phyloP scores from a whole-genome alignment of 139 green algal species.

The Chlorella sp. region DNA sequence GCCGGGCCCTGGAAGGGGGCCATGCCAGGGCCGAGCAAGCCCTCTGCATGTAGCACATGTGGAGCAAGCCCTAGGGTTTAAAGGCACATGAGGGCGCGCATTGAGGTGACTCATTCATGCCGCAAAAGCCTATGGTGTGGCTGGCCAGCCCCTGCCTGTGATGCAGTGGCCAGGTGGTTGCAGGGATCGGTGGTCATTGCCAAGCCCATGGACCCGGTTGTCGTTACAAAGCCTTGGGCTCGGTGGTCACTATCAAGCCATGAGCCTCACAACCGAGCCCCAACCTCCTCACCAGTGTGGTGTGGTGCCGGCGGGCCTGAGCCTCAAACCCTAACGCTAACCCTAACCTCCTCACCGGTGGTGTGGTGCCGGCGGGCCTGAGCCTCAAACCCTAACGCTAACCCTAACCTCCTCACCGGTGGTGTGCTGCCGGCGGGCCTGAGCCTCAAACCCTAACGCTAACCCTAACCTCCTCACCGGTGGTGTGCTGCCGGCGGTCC shows the following conservation, averaged over 20 bases:
- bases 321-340: too few species aligned
- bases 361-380: not conserved
- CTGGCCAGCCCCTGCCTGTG: too few species aligned
- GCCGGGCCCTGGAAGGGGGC: slow-evolving; percentile 55
- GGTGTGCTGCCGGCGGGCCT: not conserved
- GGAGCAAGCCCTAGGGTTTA: not conserved
- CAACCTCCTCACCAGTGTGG: too few species aligned
- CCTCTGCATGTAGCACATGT: slow-evolving; percentile 9
- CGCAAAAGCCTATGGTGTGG: not conserved
- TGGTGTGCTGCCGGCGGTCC: slow-evolving; percentile 32
- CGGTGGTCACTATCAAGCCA: too few species aligned
- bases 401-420: slow-evolving; percentile 16
- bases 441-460: not conserved
- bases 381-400: not conserved
- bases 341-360: too few species aligned
- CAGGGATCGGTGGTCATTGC: too few species aligned
- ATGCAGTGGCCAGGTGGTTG: too few species aligned
- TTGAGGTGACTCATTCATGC: not conserved
- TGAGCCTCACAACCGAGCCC: too few species aligned
- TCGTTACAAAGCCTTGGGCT: too few species aligned
- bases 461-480: slow-evolving; percentile 13
- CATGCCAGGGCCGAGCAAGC: slow-evolving; percentile 34
- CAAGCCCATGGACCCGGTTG: too few species aligned
- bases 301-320: not conserved
- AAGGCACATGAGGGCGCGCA: not conserved